Evolutionary conservation across 148 eudicot species (phyloP).

Genomic region (Rheum nobile): DNA sequence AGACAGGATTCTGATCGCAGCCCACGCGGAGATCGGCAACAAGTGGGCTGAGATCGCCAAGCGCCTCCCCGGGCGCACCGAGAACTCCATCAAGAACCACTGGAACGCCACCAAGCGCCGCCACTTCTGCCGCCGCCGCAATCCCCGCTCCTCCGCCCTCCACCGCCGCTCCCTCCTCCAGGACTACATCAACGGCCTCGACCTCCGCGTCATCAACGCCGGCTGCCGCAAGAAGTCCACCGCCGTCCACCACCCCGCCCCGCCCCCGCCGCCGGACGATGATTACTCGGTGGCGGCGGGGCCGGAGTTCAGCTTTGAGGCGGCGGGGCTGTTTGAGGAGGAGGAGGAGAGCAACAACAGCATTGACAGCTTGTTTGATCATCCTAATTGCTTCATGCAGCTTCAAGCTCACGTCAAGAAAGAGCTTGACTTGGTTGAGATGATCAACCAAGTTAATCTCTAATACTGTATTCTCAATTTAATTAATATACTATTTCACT

Average conservation of each 20-base stretch:
- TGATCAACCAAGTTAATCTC: conserved; percentile 41
- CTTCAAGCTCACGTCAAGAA: conserved; percentile 30
- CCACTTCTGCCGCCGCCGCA: conserved; percentile 48
- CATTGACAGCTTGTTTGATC: conserved; percentile 41
- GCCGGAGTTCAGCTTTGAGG: conserved; percentile 35
- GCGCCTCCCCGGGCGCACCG: conserved; percentile 62
- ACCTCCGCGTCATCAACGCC: conserved; percentile 38
- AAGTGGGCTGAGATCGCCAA: conserved; percentile 94
- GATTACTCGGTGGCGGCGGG: conserved; percentile 12
- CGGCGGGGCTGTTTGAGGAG: conserved; percentile 24
- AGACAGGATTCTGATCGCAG: conserved; percentile 49
- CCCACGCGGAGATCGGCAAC: conserved; percentile 63
- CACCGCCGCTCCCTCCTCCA: conserved; percentile 35
- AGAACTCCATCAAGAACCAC: conserved; percentile 82
- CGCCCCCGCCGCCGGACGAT: neutral
- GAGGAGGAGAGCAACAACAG: conserved; percentile 3
- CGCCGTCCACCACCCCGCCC: neutral
- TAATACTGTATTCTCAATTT: too few species aligned
- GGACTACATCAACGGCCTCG: conserved; percentile 57
- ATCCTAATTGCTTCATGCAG: conserved; percentile 6
- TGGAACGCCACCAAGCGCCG: conserved; percentile 89
- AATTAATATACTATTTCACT: neutral
- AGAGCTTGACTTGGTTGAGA: conserved; percentile 54
- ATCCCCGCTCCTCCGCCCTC: conserved; percentile 45
- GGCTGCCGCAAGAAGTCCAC: conserved; percentile 32